Conservation (phyloP, 2,329 filamentous ascomycete genomes). For the Plenodomus tracheiphilus region DNA sequence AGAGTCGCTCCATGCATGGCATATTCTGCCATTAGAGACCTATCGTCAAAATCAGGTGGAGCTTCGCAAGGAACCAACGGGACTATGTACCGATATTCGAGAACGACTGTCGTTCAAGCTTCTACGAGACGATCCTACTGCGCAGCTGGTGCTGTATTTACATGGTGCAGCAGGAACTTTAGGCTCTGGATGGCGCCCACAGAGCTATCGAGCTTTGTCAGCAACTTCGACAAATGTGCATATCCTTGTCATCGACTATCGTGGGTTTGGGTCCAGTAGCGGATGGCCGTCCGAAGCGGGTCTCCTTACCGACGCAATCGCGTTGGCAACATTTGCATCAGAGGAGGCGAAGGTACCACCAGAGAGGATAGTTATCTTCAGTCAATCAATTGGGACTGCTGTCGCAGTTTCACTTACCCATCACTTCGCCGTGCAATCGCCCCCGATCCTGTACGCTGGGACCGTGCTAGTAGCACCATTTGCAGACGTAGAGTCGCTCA, state of each 20-base stretch:
- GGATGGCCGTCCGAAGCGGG: slow-evolving; percentile 61
- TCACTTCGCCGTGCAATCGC: slow-evolving; percentile 47
- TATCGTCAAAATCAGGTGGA: slow-evolving; percentile 50
- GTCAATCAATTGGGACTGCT: slow-evolving; percentile 63
- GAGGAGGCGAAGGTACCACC: slow-evolving; percentile 57
- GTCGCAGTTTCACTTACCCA: slow-evolving; percentile 52
- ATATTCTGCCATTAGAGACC: slow-evolving; percentile 52
- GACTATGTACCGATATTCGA: slow-evolving; percentile 59
- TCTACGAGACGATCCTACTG: slow-evolving; percentile 64
- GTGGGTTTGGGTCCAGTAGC: slow-evolving; percentile 60
- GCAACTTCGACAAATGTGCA: slow-evolving; percentile 58
- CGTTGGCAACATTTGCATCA: slow-evolving; percentile 59
- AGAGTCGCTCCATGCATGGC: slow-evolving; percentile 54
- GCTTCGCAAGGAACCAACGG: slow-evolving; percentile 49
- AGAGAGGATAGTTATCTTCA: slow-evolving; percentile 61
- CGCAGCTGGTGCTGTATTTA: slow-evolving; percentile 65
- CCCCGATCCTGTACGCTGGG: slow-evolving; percentile 57
- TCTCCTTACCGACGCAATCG: slow-evolving; percentile 57
- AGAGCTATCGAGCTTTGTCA: slow-evolving; percentile 60
- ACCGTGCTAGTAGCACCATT: slow-evolving; percentile 62
- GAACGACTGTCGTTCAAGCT: slow-evolving; percentile 63
- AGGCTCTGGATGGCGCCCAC: slow-evolving; percentile 58
- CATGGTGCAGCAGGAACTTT: slow-evolving; percentile 62
- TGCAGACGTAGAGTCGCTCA: slow-evolving; percentile 57
- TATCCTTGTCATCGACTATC: slow-evolving; percentile 63